Evolutionary conservation across 192 early-diverging fungal genomes (phyloP).

Genomic region (Backusella liffmaniae): DNA sequence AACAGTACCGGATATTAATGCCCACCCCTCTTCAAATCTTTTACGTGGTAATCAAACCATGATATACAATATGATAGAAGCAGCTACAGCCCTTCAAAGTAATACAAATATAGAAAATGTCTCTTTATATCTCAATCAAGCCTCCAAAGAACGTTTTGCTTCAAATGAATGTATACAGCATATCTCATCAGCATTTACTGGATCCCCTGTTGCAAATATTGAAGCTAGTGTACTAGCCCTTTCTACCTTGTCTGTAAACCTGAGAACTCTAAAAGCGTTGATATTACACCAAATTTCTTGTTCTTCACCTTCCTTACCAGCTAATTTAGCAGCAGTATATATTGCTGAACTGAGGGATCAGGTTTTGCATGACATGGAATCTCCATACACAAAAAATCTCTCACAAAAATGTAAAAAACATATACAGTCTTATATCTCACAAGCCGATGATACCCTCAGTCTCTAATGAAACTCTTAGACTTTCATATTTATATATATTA

Average conservation of each 20-base stretch:
- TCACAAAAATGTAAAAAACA: slow-evolving; percentile 2
- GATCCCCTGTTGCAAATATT: background rate
- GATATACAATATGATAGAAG: slow-evolving; percentile 14
- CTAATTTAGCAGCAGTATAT: background rate
- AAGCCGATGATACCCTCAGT: slow-evolving; percentile 7
- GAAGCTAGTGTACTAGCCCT: slow-evolving; percentile 13
- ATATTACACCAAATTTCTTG: slow-evolving; percentile 9
- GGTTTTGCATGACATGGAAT: slow-evolving; percentile 5
- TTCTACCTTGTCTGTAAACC: slow-evolving; percentile 8
- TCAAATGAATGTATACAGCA: slow-evolving; percentile 16
- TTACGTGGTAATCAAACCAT: slow-evolving; percentile 11
- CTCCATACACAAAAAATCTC: slow-evolving; percentile 7
- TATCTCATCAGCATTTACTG: background rate
- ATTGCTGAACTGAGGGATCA: slow-evolving; percentile 16
- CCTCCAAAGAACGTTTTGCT: background rate
- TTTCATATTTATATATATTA: background rate
- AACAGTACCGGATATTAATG: background rate
- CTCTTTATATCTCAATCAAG: background rate
- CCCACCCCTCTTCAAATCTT: slow-evolving; percentile 1
- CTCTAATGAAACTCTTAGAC: background rate
- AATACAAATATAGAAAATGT: background rate
- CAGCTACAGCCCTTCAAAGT: slow-evolving; percentile 2
- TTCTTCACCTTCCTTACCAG: background rate
- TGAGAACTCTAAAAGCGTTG: slow-evolving; percentile 3
- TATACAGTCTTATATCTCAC: slow-evolving; percentile 11